Evolutionary conservation across 306 rosid species (phyloP).

Genomic region (Fragaria nilgerrensis): DNA sequence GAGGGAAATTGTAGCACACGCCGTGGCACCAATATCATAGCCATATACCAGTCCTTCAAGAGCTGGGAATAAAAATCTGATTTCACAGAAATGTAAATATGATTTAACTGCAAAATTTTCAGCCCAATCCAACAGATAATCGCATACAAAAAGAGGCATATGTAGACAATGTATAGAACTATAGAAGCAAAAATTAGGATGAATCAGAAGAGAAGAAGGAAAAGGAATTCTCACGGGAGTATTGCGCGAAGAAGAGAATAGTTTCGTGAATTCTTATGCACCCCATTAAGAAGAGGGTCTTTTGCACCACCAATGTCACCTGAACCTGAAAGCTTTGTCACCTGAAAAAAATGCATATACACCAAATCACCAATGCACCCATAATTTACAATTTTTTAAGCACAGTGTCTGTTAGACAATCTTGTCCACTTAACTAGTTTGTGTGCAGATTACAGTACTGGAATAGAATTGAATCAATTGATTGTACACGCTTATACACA

Average conservation of each 20-base stretch:
- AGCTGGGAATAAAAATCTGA: constrained; percentile 94
- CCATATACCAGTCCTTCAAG: constrained; percentile 87
- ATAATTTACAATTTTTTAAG: not conserved
- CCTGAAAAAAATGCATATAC: not conserved
- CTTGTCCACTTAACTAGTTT: not conserved
- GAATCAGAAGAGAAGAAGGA: not conserved
- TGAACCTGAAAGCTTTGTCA: not conserved
- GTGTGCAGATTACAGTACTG: not conserved
- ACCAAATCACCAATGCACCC: not conserved
- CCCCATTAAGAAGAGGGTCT: not conserved
- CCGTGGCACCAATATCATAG: constrained; percentile 91
- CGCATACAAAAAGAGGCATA: no score
- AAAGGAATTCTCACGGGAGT: not conserved
- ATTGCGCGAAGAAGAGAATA: not conserved
- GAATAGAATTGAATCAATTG: not conserved
- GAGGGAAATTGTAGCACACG: constrained; percentile 73
- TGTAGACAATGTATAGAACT: no score
- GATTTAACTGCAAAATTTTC: not conserved
- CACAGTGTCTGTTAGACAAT: not conserved
- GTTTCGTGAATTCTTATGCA: not conserved
- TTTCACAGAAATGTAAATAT: constrained; percentile 11
- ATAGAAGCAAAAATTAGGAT: no score
- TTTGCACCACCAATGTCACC: not conserved
- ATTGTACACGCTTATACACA: not conserved
- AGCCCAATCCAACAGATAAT: not conserved